Evolutionary conservation across 2,329 filamentous ascomycete species (phyloP).

Genomic region (Ascochyta lentis): DNA sequence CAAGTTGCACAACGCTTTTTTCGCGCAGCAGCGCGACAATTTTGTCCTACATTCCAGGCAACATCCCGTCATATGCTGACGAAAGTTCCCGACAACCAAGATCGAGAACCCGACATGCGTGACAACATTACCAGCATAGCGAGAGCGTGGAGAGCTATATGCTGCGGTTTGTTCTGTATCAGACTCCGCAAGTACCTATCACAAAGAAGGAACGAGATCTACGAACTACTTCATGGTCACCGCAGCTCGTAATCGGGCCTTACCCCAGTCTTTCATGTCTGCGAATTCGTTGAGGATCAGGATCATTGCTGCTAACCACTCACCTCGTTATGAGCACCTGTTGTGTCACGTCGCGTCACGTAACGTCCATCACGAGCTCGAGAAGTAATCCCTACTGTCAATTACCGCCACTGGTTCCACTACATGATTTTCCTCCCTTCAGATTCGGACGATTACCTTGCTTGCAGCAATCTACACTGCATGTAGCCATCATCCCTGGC

Average conservation of each 20-base stretch:
- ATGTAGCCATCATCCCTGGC: conserved; percentile 25
- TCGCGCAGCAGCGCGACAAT: conserved; percentile 14
- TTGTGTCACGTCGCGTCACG: conserved; percentile 30
- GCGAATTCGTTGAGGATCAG: conserved; percentile 13
- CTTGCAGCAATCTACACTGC: conserved; percentile 24
- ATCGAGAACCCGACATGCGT: conserved; percentile 1
- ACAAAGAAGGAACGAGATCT: neutral
- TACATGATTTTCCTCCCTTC: conserved; percentile 26
- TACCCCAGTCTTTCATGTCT: conserved; percentile 10
- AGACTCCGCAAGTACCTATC: neutral
- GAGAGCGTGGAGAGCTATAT: neutral
- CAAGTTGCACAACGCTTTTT: conserved; percentile 15
- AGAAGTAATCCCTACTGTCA: conserved; percentile 26
- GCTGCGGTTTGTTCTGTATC: neutral
- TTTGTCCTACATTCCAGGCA: conserved; percentile 18
- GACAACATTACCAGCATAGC: neutral
- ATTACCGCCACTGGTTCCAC: conserved; percentile 29
- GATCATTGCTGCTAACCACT: conserved; percentile 15
- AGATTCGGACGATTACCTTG: conserved; percentile 21
- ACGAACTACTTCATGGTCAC: conserved; percentile 5
- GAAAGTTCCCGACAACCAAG: conserved; percentile 10
- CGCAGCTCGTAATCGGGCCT: conserved; percentile 8
- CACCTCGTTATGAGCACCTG: conserved; percentile 23
- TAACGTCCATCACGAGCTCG: conserved; percentile 27
- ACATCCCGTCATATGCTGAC: conserved; percentile 10